Evolutionary conservation across 129 eudicot species (phyloP), one percentile per base, ranked within the genome.

Genomic region (Centrapalus pauciflorus): DNA sequence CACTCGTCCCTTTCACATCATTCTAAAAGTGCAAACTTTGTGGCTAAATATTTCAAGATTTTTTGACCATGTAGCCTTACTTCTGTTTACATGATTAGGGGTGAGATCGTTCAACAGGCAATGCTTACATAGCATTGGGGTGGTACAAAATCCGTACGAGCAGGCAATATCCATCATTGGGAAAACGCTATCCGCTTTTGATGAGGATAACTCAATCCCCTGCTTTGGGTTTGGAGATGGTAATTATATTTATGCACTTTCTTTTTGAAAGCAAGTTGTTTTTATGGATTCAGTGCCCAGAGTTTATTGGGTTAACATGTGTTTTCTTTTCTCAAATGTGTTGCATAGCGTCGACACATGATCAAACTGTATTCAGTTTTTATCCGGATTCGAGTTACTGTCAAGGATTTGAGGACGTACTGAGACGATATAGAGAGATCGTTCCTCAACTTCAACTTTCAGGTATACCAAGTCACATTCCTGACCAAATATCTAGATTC

Each of bases 221-320:
- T 89, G 96, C 80, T 89, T 63, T 52, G 93, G 93, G 54, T 89
- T 89, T 33, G 93, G 93, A 70, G 96, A 89, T 69, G 93, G 96
- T 89, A 82, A 5, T 1, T 7, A 20, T 33, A 45, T 28, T 17
- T 14, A 43, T 45, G 16, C 50, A 43, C 7, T 26, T 59, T 46
- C 7, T 41, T 38, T 3, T 70, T 2, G 55, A 26, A 70, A 70
- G 16, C 23, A 30, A 4, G 12, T 20, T 28, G 7, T 13, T 0
- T n/a, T 57, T 19, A 41, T 2, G 0, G 13, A 3, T 26, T 64
- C n/a, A 51, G 0, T 38, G 0, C 24, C 13, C 21, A 41, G 2
- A 16, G 17, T 10, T 14, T 0, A 27, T 27, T 13, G 26, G 10
- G 19, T 66, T 66, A 51, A 48, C 38, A 0, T 66, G 26, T 24